Conservation (phyloP, 2,329 filamentous ascomycete species). For the Pseudogymnoascus sp. region DNA sequence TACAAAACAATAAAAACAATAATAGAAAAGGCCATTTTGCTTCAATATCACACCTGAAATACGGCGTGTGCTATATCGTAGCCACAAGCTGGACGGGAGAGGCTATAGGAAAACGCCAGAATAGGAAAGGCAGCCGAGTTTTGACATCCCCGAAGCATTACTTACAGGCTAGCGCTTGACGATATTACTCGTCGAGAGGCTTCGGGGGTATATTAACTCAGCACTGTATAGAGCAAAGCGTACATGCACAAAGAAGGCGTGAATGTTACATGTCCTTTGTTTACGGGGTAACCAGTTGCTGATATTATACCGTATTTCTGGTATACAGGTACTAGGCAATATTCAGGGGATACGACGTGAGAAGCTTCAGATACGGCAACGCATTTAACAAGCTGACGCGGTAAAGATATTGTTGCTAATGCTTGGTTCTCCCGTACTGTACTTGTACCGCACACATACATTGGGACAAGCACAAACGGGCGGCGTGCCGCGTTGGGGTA, state of each 20-base stretch:
- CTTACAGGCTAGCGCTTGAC: neutral
- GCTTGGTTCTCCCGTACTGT: neutral
- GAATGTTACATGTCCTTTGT: slow-evolving; percentile 7
- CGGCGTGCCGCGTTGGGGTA: neutral
- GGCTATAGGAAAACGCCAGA: neutral
- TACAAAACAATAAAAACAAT: neutral
- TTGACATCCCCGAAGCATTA: slow-evolving; percentile 6
- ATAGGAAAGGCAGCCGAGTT: slow-evolving; percentile 3
- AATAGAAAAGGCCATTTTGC: neutral
- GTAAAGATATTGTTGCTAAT: neutral
- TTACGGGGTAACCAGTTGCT: neutral
- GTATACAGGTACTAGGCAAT: neutral
- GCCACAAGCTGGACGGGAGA: neutral
- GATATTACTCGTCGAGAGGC: slow-evolving; percentile 5
- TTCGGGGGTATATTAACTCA: neutral
- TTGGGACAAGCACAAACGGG: neutral
- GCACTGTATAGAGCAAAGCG: neutral
- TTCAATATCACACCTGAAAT: neutral
- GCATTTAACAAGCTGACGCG: neutral
- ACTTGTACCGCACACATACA: neutral
- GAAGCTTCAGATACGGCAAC: neutral
- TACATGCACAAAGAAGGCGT: neutral
- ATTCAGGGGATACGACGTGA: neutral
- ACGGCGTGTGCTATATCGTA: neutral
- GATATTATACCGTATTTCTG: neutral